Base-by-base conservation (phyloP, 176 grass and related monocot genomes). In the Zoysia pacifica region DNA sequence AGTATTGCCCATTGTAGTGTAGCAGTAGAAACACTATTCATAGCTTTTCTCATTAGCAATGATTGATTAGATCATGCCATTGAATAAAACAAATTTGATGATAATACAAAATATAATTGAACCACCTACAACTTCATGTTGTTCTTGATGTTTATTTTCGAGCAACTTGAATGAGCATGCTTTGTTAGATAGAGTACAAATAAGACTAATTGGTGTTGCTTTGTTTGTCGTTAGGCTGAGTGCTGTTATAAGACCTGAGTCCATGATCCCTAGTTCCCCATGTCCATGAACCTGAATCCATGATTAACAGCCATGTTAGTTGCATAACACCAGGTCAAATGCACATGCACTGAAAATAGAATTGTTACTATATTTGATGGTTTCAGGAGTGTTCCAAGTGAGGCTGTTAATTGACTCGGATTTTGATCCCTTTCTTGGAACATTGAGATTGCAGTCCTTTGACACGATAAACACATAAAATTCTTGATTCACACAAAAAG, bases 201-300 rank as follows among this genome's bases (percentile, higher is more conserved):
- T 2, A 1, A 50, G 48, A 48, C 12, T 64, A 9, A 2, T 18
- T 61, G 20, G 47, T 73, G 38, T 66, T 74, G 8, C 2, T 45
- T 54, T 74, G 60, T 20, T 82, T 53, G 18, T 53, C 48, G 42
- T 63, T 61, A 53, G 45, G 55, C 48, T 77, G 4, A 71, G 20
- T 71, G 19, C 11, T 48, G 13, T 50, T 71, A 71, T 16, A 28
- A 41, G 36, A 50, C 69, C 6, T 4, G 11, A 70, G 28, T 20
- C 19, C 46, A 49, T 70, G 44, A 51, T 52, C 20, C 7, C 13
- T 19, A 7, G 5, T 72, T 16, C 28, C 28, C 28, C 28, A 28
- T 28, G 28, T 28, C 28, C 28, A 28, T 28, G 28, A 28, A 28
- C 28, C 28, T 28, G 28, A 28, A 28, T 28, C 28, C 28, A 28